Base-by-base conservation (phyloP, 164 flowering plant species). In the Piper betle region DNA sequence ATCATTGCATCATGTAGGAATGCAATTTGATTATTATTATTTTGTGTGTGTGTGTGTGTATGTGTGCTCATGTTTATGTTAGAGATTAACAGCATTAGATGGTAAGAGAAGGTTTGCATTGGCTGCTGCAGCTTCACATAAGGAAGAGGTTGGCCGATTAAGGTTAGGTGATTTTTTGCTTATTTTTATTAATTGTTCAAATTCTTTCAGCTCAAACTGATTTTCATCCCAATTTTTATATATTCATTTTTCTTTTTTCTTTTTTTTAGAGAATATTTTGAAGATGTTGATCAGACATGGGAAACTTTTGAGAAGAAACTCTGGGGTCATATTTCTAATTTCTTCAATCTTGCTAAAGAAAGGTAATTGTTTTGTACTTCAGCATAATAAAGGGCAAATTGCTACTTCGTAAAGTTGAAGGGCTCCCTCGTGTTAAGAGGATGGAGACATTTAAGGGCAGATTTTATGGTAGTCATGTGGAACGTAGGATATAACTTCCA, bases 41-140 rank as follows among this genome's bases (percentile, higher is more conserved):
- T 46, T 25, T 25, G 33, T 25, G 33, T 25, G 33, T 25, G 33
- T 25, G 33, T 25, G 33, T 25, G 33, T 25, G 33, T 25, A 2
- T 25, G 50, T 15, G 3, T 46, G 50, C 43, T 69, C 18, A 25
- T 68, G 64, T 59, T 37, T 69, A 46, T 58, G 46, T 58, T 73
- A 94, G 99, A 85, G 99, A 72, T 77, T 94, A 68, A 87, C 99
- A 15, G 91, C 99, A 58, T 82, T 94, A 59, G 99, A 94, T 83
- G 99, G 99, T 61, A 94, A 94, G 72, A 73, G 97, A 72, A 80
- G 99, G 79, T 94, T 94, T 74, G 97, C 99, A 41, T 75, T 94
- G 73, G 99, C 99, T 64, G 97, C 99, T 55, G 99, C 89, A 62
- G 73, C 77, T 72, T 94, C 99, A 62, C 97, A 91, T 69, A 84